Evolutionary conservation across 1,139 yeast genomes (phyloP).

Genomic region (Pichia sp.): DNA sequence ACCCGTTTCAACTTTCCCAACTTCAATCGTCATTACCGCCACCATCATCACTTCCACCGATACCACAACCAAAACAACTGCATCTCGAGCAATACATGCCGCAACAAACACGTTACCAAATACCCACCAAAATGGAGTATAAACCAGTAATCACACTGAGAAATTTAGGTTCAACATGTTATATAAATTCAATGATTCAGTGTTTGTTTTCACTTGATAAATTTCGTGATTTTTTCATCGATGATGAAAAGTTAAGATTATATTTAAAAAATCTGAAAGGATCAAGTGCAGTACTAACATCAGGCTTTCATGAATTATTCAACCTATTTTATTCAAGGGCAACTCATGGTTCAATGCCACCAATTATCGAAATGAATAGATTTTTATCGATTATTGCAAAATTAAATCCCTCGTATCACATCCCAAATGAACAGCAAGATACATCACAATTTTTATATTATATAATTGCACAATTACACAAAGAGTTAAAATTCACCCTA

Average conservation of each 20-base stretch:
- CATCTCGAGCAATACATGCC: not conserved
- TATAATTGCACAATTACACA: slow-evolving; percentile 78
- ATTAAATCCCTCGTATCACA: slow-evolving; percentile 57
- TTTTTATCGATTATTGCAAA: slow-evolving; percentile 49
- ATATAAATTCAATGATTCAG: slow-evolving; percentile 87
- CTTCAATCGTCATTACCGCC: not conserved
- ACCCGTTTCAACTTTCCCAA: not conserved
- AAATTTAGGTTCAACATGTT: slow-evolving; percentile 89
- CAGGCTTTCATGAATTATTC: slow-evolving; percentile 25
- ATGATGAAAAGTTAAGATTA: slow-evolving; percentile 14
- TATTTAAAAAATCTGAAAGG: slow-evolving; percentile 19
- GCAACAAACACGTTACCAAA: not conserved
- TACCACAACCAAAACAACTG: not conserved
- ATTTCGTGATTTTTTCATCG: slow-evolving; percentile 36
- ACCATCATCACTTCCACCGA: not conserved
- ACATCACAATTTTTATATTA: slow-evolving; percentile 87
- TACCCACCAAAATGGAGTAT: slow-evolving; percentile 8
- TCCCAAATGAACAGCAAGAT: slow-evolving; percentile 84
- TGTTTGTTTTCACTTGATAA: slow-evolving; percentile 51
- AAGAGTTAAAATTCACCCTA: slow-evolving; percentile 52
- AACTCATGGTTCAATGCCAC: slow-evolving; percentile 44
- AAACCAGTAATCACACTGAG: slow-evolving; percentile 45
- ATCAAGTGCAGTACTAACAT: slow-evolving; percentile 22
- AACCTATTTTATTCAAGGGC: slow-evolving; percentile 20
- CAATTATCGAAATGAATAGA: slow-evolving; percentile 56